Evolutionary conservation across 2,329 filamentous ascomycete species (phyloP), one percentile per base, ranked within the genome.

Genomic region (Drechslerella coelobrocha): DNA sequence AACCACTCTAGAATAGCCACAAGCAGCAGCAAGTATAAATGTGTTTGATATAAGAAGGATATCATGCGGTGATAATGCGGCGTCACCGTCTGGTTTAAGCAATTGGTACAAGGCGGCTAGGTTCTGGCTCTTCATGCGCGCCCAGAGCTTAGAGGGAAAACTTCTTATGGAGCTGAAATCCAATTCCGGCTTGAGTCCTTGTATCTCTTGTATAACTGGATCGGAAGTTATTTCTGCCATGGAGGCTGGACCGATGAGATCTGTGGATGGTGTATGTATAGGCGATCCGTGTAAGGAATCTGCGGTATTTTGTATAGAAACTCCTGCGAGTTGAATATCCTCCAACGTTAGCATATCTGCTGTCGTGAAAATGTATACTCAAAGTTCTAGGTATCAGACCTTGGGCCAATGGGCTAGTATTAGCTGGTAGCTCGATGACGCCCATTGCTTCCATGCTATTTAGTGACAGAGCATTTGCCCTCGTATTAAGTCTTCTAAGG

Each of bases 11-110:
- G 57, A n/a, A 17, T 53, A 61, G 27, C 57, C 48, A 45, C 57
- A 61, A 7, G 41, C 57, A 10, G 48, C 31, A 34, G 47, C 57
- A 21, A 61, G 39, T 12, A 61, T 54, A 54, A 61, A 61, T 7
- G 57, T 53, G 26, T 61, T 26, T 6, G 57, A 53, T 31, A 61
- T 45, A 31, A 61, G 26, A 12, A 34, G 12, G 7, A 34, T 45
- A 8, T 53, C 23, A 2, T 53, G 47, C 21, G 47, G 48, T 10
- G 31, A 27, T 2, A 45, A 37, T 19, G 47, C 21, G 6, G 39
- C 31, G 48, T 29, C 19, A 17, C 52, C 19, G 1, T 21, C 9
- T 19, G 56, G 31, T 5, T 27, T 43, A 24, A 61, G 57, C 10
- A 45, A 23, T 7, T 43, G 10, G 24, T 61, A 45, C n/a, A 61